Base-by-base conservation (phyloP, 495 filamentous ascomycete genomes). In the Tuber indicum region DNA sequence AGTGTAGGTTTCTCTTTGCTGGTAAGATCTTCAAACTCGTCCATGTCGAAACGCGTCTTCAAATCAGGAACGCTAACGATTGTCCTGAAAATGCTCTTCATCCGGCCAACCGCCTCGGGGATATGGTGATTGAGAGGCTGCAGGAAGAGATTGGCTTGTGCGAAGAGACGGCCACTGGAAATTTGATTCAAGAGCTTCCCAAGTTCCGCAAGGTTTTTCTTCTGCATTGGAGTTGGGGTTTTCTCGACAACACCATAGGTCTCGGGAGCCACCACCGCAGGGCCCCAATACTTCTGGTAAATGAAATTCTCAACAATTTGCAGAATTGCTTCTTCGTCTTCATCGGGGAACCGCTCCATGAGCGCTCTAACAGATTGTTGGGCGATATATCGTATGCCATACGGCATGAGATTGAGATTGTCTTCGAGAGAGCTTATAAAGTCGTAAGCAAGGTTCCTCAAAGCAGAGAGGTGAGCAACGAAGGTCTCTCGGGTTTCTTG, bases 21-120 rank as follows among this genome's bases (percentile, higher is more conserved):
- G 81, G 98, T 98, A 42, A 98, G 89, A 82, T 99, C 96, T 80
- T 98, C 97, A 88, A 95, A 98, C 79, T 98, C 95, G 83, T 98
- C 96, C 83, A 98, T 98, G 83, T 98, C 96, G 84, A 97, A 99
- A 36, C 94, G 94, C 70, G 89, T 88, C 83, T 98, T 96, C 4
- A 92, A 91, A 81, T 93, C 91, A 71, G 92, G 91, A 32, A 98
- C 91, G 19, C 90, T 89, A 76, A 98, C 92, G 81, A 99, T 86
- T 80, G 74, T 87, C 86, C 86, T 87, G 89, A 93, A 95, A 46
- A 93, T 93, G 21, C 92, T 88, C 17, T 90, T 90, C 75, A 97
- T 86, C 47, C 94, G 88, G 80, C 94, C 90, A 71, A 97, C 91
- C 9, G 94, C 92, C 71, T 97, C 94, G 41, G 89, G 90, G 49